Evolutionary conservation across 2,329 filamentous ascomycete genomes (phyloP).

Genomic region (Plenodomus tracheiphilus): DNA sequence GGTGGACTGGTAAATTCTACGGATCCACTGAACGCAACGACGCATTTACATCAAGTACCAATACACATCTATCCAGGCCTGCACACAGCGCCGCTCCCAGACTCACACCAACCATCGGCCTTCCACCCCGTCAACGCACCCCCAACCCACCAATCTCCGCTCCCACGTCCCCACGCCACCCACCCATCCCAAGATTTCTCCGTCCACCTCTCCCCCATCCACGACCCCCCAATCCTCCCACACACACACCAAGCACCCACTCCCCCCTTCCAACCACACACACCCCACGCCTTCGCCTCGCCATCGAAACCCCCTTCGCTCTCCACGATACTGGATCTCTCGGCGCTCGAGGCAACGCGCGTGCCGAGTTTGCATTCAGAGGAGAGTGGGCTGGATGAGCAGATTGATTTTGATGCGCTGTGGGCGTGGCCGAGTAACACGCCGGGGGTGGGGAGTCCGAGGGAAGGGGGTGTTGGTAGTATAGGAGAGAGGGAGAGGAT

Average conservation of each 20-base stretch:
- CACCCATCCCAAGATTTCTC: conserved; percentile 24
- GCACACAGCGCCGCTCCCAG: conserved; percentile 32
- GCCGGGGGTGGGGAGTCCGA: conserved; percentile 36
- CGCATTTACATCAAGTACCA: conserved; percentile 38
- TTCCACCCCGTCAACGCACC: conserved; percentile 4
- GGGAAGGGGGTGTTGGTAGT: conserved; percentile 10
- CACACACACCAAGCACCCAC: too few species aligned
- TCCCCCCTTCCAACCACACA: conserved; percentile 8
- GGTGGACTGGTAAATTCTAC: conserved; percentile 9
- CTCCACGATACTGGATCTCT: conserved; percentile 44
- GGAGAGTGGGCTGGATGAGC: conserved; percentile 42
- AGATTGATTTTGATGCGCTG: conserved; percentile 48
- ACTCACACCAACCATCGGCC: conserved; percentile 10
- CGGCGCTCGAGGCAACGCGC: conserved; percentile 37
- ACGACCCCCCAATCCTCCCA: conserved; percentile 25
- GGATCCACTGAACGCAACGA: conserved; percentile 18
- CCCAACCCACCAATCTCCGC: background rate
- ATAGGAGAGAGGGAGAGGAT: conserved; percentile 19
- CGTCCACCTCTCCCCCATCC: conserved; percentile 35
- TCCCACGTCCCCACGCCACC: conserved; percentile 5
- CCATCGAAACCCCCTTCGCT: conserved; percentile 31
- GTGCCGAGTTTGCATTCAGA: conserved; percentile 40
- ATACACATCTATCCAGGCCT: conserved; percentile 43
- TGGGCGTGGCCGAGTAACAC: conserved; percentile 47
- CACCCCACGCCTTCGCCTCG: conserved; percentile 8